phyloP scores from a whole-genome alignment of 2,329 filamentous ascomycete genomes.

The Talaromyces sp. region DNA sequence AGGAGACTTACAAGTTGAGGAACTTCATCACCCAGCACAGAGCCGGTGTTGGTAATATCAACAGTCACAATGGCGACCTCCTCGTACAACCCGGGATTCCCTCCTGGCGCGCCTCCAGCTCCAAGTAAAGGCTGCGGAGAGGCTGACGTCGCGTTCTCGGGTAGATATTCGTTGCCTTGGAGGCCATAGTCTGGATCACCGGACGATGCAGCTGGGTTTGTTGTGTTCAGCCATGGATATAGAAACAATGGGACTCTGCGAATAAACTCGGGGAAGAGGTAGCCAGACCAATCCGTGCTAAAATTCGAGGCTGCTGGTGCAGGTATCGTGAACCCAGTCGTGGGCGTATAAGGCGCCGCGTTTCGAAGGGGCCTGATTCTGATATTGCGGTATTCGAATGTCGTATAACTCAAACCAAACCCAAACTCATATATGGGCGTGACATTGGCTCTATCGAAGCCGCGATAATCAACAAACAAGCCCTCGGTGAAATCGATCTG shows the following conservation, averaged over 20 bases:
- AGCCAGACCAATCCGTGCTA: constrained; percentile 47
- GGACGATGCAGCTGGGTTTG: constrained; percentile 52
- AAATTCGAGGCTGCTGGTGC: constrained; percentile 46
- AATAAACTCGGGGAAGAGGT: constrained; percentile 55
- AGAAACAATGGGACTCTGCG: constrained; percentile 54
- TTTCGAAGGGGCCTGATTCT: constrained; percentile 43
- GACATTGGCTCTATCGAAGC: constrained; percentile 53
- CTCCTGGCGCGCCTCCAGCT: constrained; percentile 57
- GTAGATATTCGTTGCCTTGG: constrained; percentile 47
- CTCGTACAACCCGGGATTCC: constrained; percentile 55
- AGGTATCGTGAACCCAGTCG: constrained; percentile 50
- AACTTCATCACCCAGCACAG: constrained; percentile 50
- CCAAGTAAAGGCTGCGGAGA: constrained; percentile 55
- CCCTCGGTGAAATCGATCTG: constrained; percentile 61
- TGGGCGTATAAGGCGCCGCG: constrained; percentile 50
- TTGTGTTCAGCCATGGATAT: constrained; percentile 63
- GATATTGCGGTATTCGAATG: constrained; percentile 57
- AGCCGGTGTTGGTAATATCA: constrained; percentile 51
- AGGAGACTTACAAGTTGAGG: constrained; percentile 45
- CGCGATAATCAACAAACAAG: constrained; percentile 56
- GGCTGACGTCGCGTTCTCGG: constrained; percentile 49
- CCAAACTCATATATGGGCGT: constrained; percentile 61
- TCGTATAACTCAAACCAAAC: constrained; percentile 60
- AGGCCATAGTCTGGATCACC: constrained; percentile 54
- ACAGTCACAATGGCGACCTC: constrained; percentile 48